These are phyloP conservation scores for Coniochaeta sp. DNA, from an alignment of 2,329 filamentous ascomycete species.

Conservation along the genomic window DNA sequence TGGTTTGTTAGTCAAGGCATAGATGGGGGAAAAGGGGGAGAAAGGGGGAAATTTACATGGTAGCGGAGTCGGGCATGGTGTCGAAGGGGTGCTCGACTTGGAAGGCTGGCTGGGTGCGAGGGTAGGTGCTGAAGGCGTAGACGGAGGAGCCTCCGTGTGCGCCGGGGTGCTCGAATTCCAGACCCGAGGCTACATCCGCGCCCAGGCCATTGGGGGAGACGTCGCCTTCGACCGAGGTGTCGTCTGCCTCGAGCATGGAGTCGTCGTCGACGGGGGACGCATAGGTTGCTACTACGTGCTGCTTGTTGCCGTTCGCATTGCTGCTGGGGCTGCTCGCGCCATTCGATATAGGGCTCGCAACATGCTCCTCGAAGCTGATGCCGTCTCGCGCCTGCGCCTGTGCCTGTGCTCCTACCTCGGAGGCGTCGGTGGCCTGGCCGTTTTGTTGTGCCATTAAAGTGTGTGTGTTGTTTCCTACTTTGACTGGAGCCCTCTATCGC, in stretches of 20 bases:
- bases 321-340: too few relatives aligned
- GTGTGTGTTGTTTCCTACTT: background rate
- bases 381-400: too few relatives aligned
- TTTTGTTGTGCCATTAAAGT: background rate
- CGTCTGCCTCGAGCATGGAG: background rate
- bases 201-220: background rate
- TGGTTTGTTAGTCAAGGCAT: background rate
- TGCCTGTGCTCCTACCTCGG: too few relatives aligned
- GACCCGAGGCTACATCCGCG: background rate
- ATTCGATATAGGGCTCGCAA: too few relatives aligned
- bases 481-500: background rate
- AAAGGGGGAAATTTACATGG: conserved; percentile 13
- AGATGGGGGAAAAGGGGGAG: background rate
- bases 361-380: too few relatives aligned
- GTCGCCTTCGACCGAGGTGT: background rate
- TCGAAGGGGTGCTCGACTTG: conserved; percentile 13
- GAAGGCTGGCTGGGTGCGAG: conserved; percentile 10
- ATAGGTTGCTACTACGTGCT: background rate
- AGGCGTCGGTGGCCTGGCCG: background rate
- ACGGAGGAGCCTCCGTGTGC: conserved; percentile 10
- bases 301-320: background rate
- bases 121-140: conserved; percentile 18
- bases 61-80: conserved; percentile 12
- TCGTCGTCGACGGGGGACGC: background rate
- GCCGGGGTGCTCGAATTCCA: conserved; percentile 9